Percentiles rank a stretch among this genome's conserved stretches.
These are phyloP conservation scores for Rhodomyrtus tomentosa DNA, from an alignment of 345 rosid genomes.

Conservation along the genomic window DNA sequence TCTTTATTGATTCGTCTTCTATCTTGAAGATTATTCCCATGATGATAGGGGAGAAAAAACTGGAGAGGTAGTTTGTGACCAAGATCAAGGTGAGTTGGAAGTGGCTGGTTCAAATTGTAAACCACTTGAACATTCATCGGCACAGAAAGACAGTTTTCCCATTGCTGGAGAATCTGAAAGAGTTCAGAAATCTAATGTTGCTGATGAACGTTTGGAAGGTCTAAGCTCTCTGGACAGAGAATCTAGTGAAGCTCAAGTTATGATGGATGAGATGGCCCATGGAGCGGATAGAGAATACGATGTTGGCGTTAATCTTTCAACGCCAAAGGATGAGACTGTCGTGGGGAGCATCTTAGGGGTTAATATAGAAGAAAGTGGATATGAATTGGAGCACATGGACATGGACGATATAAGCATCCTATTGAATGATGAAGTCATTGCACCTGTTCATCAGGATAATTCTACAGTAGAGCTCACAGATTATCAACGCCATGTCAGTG, in stretches of 20 bases:
- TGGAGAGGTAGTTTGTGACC: not conserved
- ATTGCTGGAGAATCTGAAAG: not conserved
- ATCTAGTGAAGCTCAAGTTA: not conserved
- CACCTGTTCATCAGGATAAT: not conserved
- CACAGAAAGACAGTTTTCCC: not conserved
- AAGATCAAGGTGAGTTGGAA: not conserved
- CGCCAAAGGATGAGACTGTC: not conserved
- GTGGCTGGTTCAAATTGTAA: not conserved
- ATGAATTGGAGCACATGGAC: not conserved
- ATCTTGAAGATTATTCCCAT: not conserved
- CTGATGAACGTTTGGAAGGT: not conserved
- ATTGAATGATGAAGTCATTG: not conserved
- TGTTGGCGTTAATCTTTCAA: not conserved
- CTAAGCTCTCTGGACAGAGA: not conserved
- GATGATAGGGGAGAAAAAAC: not conserved
- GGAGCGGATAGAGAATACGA: not conserved
- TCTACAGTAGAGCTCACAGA: not conserved
- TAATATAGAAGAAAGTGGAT: not conserved
- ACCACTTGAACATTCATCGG: not conserved
- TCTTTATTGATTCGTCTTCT: not conserved
- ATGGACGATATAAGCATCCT: not conserved
- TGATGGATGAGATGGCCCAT: not conserved
- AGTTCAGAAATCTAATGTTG: not conserved
- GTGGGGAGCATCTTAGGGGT: not conserved
- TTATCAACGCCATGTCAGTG: not conserved